Base-by-base conservation (phyloP, 2,329 filamentous ascomycete species). In the Ophiocordyceps polyrhachis-furcata region DNA sequence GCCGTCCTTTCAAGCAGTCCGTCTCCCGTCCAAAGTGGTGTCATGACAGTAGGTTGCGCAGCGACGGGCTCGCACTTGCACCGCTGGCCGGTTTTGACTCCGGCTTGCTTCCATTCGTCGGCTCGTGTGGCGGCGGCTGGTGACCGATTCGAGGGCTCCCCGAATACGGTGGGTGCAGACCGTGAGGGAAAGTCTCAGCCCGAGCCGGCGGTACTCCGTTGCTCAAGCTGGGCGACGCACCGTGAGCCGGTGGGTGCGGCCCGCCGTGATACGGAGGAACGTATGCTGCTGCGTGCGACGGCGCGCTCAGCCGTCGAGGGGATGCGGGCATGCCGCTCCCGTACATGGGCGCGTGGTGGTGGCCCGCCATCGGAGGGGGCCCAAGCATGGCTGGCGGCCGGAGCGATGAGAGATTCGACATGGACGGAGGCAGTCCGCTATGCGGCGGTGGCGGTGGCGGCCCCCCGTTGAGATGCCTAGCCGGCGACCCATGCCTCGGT, bases 51-150 rank as follows among this genome's bases (percentile, higher is more conserved):
- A 88, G 61, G 54, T 88, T 87, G 52, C 79, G 75, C 49, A 88
- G 59, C 11, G 82, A 86, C 12, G 83, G 81, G 55, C 79, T 87
- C 15, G 82, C 81, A 54, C 83, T 87, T 4, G 82, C 82, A n/a
- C 81, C 81, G 43, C 72, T 73, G 28, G 70, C 62, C 29, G 70
- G 65, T 42, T 71, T 64, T 19, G 49, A 58, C 43, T 73, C 69
- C 45, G 63, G 51, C 29, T 56, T 53, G 52, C 53, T 20, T 47
- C 52, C 20, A 49, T 62, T 53, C 4, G 56, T 20, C 3, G 35
- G 54, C 12, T 55, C 51, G 20, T 46, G 47, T n/a, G 46, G 45
- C 15, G 43, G 54, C 8, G 58, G 55, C 7, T 56, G 51, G 19
- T 21, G 38, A 21, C 61, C 60, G n/a, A 63, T 67, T 45, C 64